Percentiles rank a stretch among this genome's conserved stretches.
phyloP scores from a whole-genome alignment of 2,329 filamentous ascomycete species.

The Colletotrichum tropicale region DNA sequence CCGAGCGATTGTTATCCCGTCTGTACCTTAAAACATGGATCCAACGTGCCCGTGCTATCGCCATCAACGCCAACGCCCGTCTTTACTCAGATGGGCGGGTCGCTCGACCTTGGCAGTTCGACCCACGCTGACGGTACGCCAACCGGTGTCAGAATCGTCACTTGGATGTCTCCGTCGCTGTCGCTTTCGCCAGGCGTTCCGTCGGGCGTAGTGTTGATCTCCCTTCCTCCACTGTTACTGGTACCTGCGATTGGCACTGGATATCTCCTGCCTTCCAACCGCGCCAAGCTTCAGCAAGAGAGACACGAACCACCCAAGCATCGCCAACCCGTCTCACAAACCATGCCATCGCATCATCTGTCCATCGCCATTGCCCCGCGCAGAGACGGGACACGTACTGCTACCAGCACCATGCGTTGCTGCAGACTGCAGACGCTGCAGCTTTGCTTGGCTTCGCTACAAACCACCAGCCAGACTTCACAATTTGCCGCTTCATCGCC shows the following conservation, averaged over 20 bases:
- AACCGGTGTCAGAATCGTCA: conserved; percentile 6
- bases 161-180: not conserved
- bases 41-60: not conserved
- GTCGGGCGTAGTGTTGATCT: not conserved
- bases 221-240: not conserved
- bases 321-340: conserved; percentile 9
- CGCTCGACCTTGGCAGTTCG: conserved; percentile 12
- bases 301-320: not conserved
- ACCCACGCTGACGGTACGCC: conserved; percentile 15
- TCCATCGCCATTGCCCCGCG: not conserved
- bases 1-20: not conserved
- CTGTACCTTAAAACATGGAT: conserved; percentile 10
- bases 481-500: conserved; percentile 14
- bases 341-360: conserved; percentile 9
- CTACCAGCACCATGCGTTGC: not conserved
- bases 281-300: conserved; percentile 6
- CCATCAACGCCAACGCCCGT: not conserved
- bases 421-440: not conserved
- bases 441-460: not conserved
- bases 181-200: not conserved
- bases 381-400: not conserved
- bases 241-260: not conserved
- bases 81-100: conserved; percentile 14
- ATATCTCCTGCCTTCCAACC: not conserved
- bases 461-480: not conserved